Conservation (phyloP, 768 basidiomycete species). For the Suillus subluteus region DNA sequence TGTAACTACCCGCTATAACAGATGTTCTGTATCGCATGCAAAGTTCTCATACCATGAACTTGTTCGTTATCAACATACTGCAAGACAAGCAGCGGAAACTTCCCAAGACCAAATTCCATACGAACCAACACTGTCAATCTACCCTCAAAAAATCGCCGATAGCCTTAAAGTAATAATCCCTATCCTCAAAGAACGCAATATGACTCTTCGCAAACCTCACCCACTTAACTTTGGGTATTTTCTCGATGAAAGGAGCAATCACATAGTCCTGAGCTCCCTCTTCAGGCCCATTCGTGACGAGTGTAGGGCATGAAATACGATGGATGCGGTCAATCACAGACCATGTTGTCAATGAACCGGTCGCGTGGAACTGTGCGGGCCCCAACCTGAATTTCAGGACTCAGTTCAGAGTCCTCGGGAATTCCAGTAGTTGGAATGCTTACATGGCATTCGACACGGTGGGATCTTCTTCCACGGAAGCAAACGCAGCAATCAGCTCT, state of each 20-base stretch:
- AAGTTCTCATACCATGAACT: background rate
- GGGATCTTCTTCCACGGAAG: constrained; percentile 29
- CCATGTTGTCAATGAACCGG: constrained; percentile 50
- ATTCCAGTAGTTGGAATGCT: constrained; percentile 12
- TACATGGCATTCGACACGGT: constrained; percentile 40
- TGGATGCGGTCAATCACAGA: constrained; percentile 46
- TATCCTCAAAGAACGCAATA: constrained; percentile 24
- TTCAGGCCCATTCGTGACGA: constrained; percentile 42
- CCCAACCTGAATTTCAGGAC: constrained; percentile 16
- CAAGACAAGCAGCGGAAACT: background rate
- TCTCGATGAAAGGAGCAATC: constrained; percentile 36
- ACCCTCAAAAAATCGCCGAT: constrained; percentile 19
- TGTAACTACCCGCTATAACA: background rate
- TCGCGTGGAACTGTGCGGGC: constrained; percentile 41
- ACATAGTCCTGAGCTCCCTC: constrained; percentile 43
- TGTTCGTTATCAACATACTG: background rate
- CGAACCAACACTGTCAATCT: background rate
- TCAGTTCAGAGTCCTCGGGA: too few species aligned
- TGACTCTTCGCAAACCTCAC: constrained; percentile 36
- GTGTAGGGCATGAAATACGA: constrained; percentile 41
- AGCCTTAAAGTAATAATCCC: constrained; percentile 25
- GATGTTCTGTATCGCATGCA: background rate
- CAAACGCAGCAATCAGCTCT: constrained; percentile 32
- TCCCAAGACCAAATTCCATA: background rate
- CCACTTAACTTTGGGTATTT: constrained; percentile 40